Base-by-base conservation (phyloP, 257 asterid genomes). In the Cinchona pubescens region DNA sequence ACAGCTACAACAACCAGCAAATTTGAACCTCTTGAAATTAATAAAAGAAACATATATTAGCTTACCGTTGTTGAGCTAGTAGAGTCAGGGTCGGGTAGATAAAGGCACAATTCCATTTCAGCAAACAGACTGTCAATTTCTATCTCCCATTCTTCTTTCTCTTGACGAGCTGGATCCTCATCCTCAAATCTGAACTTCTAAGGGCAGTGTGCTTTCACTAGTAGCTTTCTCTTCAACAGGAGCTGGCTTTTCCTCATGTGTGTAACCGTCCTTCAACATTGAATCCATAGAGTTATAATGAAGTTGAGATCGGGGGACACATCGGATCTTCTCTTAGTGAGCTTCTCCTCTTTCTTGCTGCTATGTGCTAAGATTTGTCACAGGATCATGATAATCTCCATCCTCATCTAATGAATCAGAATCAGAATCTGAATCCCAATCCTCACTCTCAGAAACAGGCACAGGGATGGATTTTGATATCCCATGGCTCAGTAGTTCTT, bases 111-210 rank as follows among this genome's bases (percentile, higher is more conserved):
- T 46, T 88, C 86, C 67, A 90, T 16, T 19, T 89, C 89, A 49
- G 35, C 56, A 49, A 90, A 90, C 0, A 91, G 84, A 35, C 76
- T 38, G 7, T 89, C 91, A 13, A 82, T 73, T 74, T 88, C 91
- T 71, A 51, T 86, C 73, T 90, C 84, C 79, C 72, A 67, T 18
- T 83, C 90, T 9, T 76, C 68, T 83, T 90, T 86, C 81, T 87
- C 86, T 0, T 38, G 74, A 2, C 64, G 79, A 34, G 77, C 77
- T 29, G 85, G 75, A 34, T 69, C 82, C 27, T 82, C 86, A 15
- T 89, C 91, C 55, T 78, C 85, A 30, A 93, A 86, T 64, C 79
- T 78, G 81, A 93, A 93, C 79, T 86, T 86, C 75, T n/a, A 86
- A 53, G 0, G 91, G 94, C 80, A 87, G 75, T 6, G 72, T 27